Base-by-base conservation (phyloP, 2,329 filamentous ascomycete species). In the Monascus ruber region DNA sequence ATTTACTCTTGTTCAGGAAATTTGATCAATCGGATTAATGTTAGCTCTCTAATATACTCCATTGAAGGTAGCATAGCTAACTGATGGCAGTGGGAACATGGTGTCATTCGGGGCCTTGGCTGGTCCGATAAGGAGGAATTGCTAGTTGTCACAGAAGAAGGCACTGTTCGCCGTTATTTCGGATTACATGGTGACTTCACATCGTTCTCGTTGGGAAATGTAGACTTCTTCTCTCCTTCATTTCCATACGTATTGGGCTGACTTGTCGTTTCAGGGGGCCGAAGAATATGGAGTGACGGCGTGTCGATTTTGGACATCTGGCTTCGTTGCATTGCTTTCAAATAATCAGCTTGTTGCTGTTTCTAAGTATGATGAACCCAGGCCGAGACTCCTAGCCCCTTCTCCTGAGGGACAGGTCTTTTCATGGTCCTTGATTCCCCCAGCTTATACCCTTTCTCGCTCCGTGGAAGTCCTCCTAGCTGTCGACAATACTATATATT, bases 51-150 rank as follows among this genome's bases (percentile, higher is more conserved):
- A 33, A 8, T 26, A 6, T 33, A 10, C 24, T 34, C 8, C 35
- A 2, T 24, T 26, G 1, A n/a, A 11, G 3, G 8, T 31, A 26
- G 26, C 10, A 8, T 1, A 43, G 35, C 42, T 49, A 42, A 52
- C 33, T n/a, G 25, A 11, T 31, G 42, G 17, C 47, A 83, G 59
- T 96, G 89, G 88, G 89, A 96, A 53, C 85, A 88, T 64, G 85
- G 85, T 34, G 71, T 79, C 3, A 85, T 98, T 55, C 83, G 81
- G 60, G 87, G 85, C 2, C 72, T 98, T 17, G 91, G 91, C 28
- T 98, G 91, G 91, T 94, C 88, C 17, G 89, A 94, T 54, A 86
- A 95, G 48, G 91, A 98, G 70, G 83, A 84, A 57, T 73, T 98
- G 35, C 69, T 98, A 4, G 83, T 95, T 0, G 79, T 96, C 37